phyloP scores from a whole-genome alignment of 208 protist genomes.

The Acanthamoeba lenticulata region DNA sequence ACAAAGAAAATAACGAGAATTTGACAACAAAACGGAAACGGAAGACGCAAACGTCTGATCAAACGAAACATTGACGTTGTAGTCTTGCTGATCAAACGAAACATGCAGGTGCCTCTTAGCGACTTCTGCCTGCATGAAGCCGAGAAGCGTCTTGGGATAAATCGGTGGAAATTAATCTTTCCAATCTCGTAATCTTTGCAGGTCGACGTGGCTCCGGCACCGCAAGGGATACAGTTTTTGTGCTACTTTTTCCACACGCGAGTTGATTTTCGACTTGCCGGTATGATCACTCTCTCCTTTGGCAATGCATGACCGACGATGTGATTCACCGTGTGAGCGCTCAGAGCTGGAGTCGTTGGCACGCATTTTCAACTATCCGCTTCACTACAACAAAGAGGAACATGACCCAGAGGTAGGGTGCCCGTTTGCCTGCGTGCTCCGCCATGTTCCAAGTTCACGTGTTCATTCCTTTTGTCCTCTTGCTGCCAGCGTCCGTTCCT shows the following conservation, averaged over 20 bases:
- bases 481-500: slow-evolving; percentile 38
- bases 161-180: background rate
- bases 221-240: background rate
- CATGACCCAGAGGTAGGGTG: background rate
- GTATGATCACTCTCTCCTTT: background rate
- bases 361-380: background rate
- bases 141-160: too few relatives aligned
- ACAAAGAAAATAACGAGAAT: background rate
- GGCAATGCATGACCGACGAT: too few relatives aligned
- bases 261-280: slow-evolving; percentile 21
- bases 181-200: background rate
- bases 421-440: background rate
- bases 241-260: slow-evolving; percentile 54
- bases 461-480: background rate
- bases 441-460: too few relatives aligned
- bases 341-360: slow-evolving; percentile 40
- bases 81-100: too few relatives aligned
- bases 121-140: too few relatives aligned
- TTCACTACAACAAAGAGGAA: slow-evolving; percentile 36
- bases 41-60: too few relatives aligned
- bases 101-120: too few relatives aligned
- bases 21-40: too few relatives aligned
- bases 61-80: too few relatives aligned
- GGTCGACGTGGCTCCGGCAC: background rate
- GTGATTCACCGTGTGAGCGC: too few relatives aligned